Percentiles rank a stretch among this genome's conserved stretches.
These are phyloP conservation scores for Platanthera guangdongensis DNA, from an alignment of 106 monocot genomes.

Conservation along the genomic window DNA sequence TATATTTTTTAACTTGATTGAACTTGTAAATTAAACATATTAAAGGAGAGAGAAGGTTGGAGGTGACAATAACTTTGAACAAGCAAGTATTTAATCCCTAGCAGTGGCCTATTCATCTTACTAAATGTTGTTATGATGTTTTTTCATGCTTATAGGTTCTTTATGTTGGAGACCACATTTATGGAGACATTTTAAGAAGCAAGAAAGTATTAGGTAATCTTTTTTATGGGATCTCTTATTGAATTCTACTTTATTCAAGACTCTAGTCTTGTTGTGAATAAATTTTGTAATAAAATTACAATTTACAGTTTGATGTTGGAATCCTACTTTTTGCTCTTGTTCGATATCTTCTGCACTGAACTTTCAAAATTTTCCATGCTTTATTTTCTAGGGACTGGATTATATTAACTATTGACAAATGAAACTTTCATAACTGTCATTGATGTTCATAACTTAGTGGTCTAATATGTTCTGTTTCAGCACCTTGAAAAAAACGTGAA, in stretches of 20 bases:
- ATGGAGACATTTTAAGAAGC: constrained; percentile 90
- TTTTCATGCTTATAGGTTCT: constrained; percentile 40
- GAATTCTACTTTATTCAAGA: neutral
- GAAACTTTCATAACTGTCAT: neutral
- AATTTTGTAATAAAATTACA: neutral
- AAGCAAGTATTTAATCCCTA: neutral
- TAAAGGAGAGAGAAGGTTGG: no score
- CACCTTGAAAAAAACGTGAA: no score
- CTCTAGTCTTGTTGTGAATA: neutral
- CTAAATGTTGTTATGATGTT: constrained; percentile 3
- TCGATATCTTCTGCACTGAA: neutral
- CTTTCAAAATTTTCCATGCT: neutral
- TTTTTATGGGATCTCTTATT: neutral
- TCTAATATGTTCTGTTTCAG: neutral
- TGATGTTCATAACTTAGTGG: neutral
- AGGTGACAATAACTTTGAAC: no score
- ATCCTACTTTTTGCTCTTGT: neutral
- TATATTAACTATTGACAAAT: neutral
- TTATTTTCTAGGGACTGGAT: neutral
- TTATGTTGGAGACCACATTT: constrained; percentile 86
- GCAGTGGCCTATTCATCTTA: neutral
- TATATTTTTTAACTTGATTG: no score
- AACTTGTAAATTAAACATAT: no score
- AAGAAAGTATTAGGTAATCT: constrained; percentile 64
- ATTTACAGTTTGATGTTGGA: no score